phyloP scores from a whole-genome alignment of 2,329 filamentous ascomycete species.

The Neurospora sp. region DNA sequence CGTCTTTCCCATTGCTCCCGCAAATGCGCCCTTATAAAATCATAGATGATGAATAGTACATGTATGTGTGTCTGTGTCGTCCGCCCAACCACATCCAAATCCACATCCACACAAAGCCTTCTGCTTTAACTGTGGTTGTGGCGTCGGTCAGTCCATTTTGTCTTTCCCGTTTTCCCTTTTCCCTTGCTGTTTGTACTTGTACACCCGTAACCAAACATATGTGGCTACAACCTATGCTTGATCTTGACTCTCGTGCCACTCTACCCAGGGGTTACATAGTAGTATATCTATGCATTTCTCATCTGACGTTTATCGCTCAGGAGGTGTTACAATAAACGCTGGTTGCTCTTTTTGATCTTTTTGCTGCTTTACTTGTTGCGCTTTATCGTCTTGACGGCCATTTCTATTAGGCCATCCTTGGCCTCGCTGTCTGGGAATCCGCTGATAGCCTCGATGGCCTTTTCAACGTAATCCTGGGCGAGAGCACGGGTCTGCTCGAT shows the following conservation, averaged over 20 bases:
- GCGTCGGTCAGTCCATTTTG: background rate
- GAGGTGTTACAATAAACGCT: background rate
- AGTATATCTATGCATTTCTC: background rate
- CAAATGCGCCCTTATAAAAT: background rate
- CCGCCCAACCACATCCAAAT: background rate
- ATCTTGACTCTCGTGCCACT: background rate
- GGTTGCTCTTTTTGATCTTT: background rate
- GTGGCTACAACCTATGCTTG: background rate
- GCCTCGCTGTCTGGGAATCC: constrained; percentile 89
- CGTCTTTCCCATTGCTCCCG: background rate
- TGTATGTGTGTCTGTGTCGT: background rate
- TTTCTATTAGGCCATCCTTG: constrained; percentile 82
- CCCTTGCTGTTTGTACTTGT: background rate
- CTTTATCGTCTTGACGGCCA: constrained; percentile 87
- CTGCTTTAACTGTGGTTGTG: background rate
- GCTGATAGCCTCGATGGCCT: constrained; percentile 75
- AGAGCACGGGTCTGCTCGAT: constrained; percentile 86
- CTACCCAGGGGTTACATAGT: background rate
- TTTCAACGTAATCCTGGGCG: constrained; percentile 82
- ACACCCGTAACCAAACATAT: background rate
- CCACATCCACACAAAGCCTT: background rate
- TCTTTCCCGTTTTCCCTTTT: background rate
- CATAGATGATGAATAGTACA: background rate
- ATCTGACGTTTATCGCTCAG: background rate
- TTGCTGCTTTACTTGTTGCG: constrained; percentile 58